These are phyloP conservation scores for Emericellopsis cladophorae DNA, from an alignment of 2,329 filamentous ascomycete genomes.

Conservation along the genomic window DNA sequence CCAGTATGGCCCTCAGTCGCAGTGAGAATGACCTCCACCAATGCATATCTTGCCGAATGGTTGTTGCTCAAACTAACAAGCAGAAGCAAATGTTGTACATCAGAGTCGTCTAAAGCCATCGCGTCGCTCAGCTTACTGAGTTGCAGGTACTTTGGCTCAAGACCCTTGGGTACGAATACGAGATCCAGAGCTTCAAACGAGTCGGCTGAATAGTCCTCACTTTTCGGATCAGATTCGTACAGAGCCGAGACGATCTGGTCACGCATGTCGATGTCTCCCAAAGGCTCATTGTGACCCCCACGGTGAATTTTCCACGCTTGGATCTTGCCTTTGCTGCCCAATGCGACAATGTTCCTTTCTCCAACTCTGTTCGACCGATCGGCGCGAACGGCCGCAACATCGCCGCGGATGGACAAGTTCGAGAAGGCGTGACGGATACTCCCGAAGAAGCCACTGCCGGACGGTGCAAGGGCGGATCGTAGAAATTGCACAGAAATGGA, in stretches of 20 bases:
- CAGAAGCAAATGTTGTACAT: constrained; percentile 45
- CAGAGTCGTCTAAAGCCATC: constrained; percentile 34
- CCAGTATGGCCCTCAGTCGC: constrained; percentile 41
- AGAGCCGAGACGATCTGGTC: constrained; percentile 52
- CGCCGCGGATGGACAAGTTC: constrained; percentile 56
- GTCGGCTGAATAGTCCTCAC: constrained; percentile 35
- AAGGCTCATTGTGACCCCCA: constrained; percentile 67
- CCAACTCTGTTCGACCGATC: constrained; percentile 61
- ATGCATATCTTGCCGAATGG: constrained; percentile 49
- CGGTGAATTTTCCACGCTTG: constrained; percentile 84
- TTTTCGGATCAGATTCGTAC: constrained; percentile 36
- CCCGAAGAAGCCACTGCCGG: constrained; percentile 59
- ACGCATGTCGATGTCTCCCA: constrained; percentile 58
- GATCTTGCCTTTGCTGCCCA: constrained; percentile 64
- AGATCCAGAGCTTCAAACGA: constrained; percentile 72
- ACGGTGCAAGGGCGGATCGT: constrained; percentile 43
- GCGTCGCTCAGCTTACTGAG: constrained; percentile 38
- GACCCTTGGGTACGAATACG: constrained; percentile 46
- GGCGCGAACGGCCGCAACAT: constrained; percentile 69
- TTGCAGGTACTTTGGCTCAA: constrained; percentile 35
- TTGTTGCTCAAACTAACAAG: constrained; percentile 44
- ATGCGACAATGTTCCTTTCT: constrained; percentile 72
- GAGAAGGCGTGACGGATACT: constrained; percentile 68
- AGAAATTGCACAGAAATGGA: constrained; percentile 69
- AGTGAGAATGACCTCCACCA: constrained; percentile 59